A percentile compares a stretch with the other conserved stretches of the same genome.
These are phyloP conservation scores for Rosa hybrid DNA, from an alignment of 331 rosid species.

Conservation along the genomic window DNA sequence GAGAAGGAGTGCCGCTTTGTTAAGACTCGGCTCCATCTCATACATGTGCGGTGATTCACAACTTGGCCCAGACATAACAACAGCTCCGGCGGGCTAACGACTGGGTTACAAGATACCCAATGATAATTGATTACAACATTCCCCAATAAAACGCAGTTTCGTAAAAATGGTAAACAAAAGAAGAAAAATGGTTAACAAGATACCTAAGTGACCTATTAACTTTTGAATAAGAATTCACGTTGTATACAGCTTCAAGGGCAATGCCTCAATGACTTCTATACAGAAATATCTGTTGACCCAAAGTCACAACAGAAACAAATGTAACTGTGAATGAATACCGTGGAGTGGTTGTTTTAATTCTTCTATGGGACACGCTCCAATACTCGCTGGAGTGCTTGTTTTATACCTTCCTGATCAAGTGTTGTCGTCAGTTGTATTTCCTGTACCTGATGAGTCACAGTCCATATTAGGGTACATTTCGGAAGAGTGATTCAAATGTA, in stretches of 20 bases:
- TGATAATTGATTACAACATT: neutral
- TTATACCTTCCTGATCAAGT: constrained; percentile 90
- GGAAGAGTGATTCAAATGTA: neutral
- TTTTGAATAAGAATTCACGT: neutral
- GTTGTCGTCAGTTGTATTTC: constrained; percentile 81
- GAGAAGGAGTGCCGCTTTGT: too few species aligned
- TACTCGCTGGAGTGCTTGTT: constrained; percentile 83
- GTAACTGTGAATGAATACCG: neutral
- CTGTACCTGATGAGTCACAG: constrained; percentile 59
- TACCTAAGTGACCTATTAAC: neutral
- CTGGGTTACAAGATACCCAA: neutral
- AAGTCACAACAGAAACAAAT: neutral
- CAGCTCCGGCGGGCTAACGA: too few species aligned
- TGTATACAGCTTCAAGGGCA: constrained; percentile 14
- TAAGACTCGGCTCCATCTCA: too few species aligned
- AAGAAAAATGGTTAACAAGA: neutral
- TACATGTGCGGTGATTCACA: too few species aligned
- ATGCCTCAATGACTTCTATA: constrained; percentile 27
- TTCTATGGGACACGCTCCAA: constrained; percentile 78
- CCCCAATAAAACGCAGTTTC: neutral
- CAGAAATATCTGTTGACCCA: constrained; percentile 21
- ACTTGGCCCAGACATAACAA: too few species aligned
- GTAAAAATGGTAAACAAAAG: neutral
- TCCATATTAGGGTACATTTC: neutral
- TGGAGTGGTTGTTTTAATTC: constrained; percentile 56